Conservation (phyloP, 2,329 filamentous ascomycete species). For the Trichoderma koningiopsis region DNA sequence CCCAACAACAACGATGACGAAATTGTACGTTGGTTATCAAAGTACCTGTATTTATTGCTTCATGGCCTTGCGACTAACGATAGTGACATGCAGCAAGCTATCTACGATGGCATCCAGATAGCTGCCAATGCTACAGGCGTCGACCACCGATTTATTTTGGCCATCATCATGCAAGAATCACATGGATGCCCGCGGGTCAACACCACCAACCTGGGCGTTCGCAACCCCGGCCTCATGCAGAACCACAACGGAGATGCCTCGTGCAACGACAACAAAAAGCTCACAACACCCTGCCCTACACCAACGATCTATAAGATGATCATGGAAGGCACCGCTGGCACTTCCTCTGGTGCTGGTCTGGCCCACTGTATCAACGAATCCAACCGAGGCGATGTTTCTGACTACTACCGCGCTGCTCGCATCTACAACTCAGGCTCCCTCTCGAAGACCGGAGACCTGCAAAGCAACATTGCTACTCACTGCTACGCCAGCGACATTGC, state of each 20-base stretch:
- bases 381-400: conserved; percentile 19
- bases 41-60: neutral
- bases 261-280: conserved; percentile 37
- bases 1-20: conserved; percentile 21
- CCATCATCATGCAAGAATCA: conserved; percentile 49
- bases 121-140: conserved; percentile 37
- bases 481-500: conserved; percentile 32
- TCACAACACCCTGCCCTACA: conserved; percentile 36
- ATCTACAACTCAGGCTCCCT: conserved; percentile 32
- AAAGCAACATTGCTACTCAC: conserved; percentile 28
- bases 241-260: conserved; percentile 41
- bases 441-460: conserved; percentile 28
- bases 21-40: conserved; percentile 18
- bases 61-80: neutral
- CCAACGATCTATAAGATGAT: conserved; percentile 37
- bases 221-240: conserved; percentile 48
- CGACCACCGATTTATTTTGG: conserved; percentile 47
- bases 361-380: conserved; percentile 24
- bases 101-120: conserved; percentile 36
- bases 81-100: conserved; percentile 24
- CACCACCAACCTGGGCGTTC: conserved; percentile 45
- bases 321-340: conserved; percentile 47
- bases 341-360: conserved; percentile 47
- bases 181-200: conserved; percentile 47
- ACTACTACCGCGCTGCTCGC: conserved; percentile 30